A percentile compares a stretch with the other conserved stretches of the same genome.
phyloP scores from a whole-genome alignment of 2,329 filamentous ascomycete species.

The Fusarium mundagurra region DNA sequence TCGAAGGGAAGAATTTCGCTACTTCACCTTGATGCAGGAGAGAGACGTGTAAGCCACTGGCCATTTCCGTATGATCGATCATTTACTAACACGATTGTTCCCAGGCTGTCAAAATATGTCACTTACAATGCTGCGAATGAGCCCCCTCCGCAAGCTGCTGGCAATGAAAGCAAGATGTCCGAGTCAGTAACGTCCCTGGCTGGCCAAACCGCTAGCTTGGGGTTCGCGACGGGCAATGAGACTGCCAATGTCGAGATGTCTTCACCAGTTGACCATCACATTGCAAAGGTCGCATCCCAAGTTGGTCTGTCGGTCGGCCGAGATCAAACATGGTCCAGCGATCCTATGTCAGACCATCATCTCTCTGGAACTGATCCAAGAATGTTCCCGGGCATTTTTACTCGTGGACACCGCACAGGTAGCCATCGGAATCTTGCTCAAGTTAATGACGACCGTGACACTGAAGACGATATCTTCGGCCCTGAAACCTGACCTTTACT shows the following conservation, averaged over 20 bases:
- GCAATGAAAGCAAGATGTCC: conserved; percentile 24
- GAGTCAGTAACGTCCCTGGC: conserved; percentile 29
- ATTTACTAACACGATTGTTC: neutral
- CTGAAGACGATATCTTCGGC: conserved; percentile 29
- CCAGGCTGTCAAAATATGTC: conserved; percentile 56
- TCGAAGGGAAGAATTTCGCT: conserved; percentile 87
- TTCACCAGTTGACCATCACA: conserved; percentile 14
- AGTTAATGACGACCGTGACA: conserved; percentile 35
- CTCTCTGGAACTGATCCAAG: conserved; percentile 70
- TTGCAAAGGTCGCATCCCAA: conserved; percentile 32
- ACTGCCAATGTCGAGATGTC: conserved; percentile 17
- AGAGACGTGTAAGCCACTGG: conserved; percentile 75
- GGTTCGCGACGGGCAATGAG: conserved; percentile 3
- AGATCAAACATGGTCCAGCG: conserved; percentile 51
- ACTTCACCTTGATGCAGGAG: conserved; percentile 87
- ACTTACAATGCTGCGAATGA: conserved; percentile 46
- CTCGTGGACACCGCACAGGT: conserved; percentile 56
- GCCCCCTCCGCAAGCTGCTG: conserved; percentile 4
- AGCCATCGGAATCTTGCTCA: conserved; percentile 50
- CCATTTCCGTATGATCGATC: neutral
- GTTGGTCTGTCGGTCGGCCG: conserved; percentile 33
- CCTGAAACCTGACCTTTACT: conserved; percentile 22
- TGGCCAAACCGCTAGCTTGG: conserved; percentile 4
- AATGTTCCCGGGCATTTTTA: conserved; percentile 77
- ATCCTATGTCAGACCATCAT: conserved; percentile 56